These are phyloP conservation scores for Penicillium occitanis DNA, from an alignment of 2,329 filamentous ascomycete genomes.

Conservation along the genomic window DNA sequence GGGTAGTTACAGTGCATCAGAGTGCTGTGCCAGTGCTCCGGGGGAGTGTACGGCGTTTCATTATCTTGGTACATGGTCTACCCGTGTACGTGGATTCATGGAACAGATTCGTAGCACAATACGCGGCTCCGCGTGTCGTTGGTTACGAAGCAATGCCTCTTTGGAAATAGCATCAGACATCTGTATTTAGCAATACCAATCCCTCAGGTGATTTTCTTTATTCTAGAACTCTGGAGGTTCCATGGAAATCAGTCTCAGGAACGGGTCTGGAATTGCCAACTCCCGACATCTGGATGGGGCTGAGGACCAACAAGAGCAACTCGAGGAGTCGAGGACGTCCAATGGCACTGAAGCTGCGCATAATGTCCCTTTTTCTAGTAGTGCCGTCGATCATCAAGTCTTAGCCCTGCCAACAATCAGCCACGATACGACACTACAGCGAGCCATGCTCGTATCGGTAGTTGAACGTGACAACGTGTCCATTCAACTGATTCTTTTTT, in stretches of 20 bases:
- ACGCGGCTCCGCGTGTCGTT: background rate
- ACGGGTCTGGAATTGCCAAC: background rate
- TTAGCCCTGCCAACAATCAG: background rate
- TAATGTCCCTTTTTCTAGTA: background rate
- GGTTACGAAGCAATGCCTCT: background rate
- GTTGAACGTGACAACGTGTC: background rate
- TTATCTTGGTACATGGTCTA: background rate
- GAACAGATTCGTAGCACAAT: background rate
- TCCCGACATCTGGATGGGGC: background rate
- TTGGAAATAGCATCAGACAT: background rate
- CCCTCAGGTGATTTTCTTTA: background rate
- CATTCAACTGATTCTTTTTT: background rate
- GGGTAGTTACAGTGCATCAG: background rate
- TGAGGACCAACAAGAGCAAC: background rate
- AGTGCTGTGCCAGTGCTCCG: background rate
- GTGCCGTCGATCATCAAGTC: constrained; percentile 3
- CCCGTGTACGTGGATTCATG: background rate
- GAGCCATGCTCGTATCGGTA: background rate
- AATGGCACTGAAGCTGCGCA: background rate
- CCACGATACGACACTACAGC: constrained; percentile 11
- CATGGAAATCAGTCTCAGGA: background rate
- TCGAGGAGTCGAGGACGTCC: background rate
- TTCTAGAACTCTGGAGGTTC: background rate
- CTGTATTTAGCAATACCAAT: background rate
- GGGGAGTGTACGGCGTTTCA: background rate